A percentile compares a stretch with the other conserved stretches of the same genome.
These are phyloP conservation scores for Fusarium tanahbumbuense DNA, from an alignment of 2,329 filamentous ascomycete genomes.

Conservation along the genomic window DNA sequence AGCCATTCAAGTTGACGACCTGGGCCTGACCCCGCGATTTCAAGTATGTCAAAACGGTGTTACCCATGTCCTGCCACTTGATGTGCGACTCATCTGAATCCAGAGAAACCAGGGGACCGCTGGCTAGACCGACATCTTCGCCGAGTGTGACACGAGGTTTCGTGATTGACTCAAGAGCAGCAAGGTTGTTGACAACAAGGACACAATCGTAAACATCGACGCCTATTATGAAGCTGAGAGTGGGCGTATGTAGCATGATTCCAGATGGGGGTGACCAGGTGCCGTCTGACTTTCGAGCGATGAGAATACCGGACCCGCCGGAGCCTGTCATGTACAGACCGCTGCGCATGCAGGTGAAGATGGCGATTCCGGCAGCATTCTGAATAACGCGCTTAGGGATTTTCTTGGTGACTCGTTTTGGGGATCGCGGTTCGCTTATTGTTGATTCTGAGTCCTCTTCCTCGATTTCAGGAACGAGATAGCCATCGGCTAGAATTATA, in stretches of 20 bases:
- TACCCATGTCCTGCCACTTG: slow-evolving; percentile 63
- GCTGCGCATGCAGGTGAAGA: slow-evolving; percentile 96
- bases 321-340: slow-evolving; percentile 93
- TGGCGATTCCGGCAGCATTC: slow-evolving; percentile 88
- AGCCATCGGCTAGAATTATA: slow-evolving; percentile 63
- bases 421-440: slow-evolving; percentile 59
- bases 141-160: slow-evolving; percentile 83
- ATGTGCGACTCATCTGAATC: slow-evolving; percentile 65
- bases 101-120: slow-evolving; percentile 75
- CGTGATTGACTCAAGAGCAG: slow-evolving; percentile 86
- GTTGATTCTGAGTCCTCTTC: slow-evolving; percentile 49
- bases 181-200: slow-evolving; percentile 87
- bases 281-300: slow-evolving; percentile 85
- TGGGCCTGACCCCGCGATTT: slow-evolving; percentile 69
- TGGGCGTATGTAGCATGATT: slow-evolving; percentile 89
- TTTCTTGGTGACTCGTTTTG: slow-evolving; percentile 74
- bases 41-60: slow-evolving; percentile 68
- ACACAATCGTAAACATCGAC: slow-evolving; percentile 98
- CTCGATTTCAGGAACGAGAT: slow-evolving; percentile 60
- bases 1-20: slow-evolving; percentile 66
- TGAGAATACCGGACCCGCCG: slow-evolving; percentile 87
- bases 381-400: slow-evolving; percentile 88
- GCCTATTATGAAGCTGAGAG: slow-evolving; percentile 88
- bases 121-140: slow-evolving; percentile 79
- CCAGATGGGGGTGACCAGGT: slow-evolving; percentile 93